A percentile compares a stretch with the other conserved stretches of the same genome.
These are phyloP conservation scores for Akebia trifoliata DNA, from an alignment of 164 flowering plant genomes.

Conservation along the genomic window DNA sequence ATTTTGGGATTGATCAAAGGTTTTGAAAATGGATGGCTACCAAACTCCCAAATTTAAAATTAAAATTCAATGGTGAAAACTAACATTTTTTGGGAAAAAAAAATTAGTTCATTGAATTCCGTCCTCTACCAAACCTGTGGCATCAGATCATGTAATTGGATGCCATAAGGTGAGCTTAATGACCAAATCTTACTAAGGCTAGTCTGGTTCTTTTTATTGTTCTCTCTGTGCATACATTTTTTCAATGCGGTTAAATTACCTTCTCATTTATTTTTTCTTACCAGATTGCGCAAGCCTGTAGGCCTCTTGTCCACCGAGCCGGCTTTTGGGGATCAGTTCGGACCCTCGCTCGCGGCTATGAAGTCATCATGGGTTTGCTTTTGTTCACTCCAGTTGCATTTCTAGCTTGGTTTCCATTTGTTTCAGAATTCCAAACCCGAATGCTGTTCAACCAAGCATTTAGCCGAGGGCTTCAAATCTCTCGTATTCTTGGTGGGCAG, in stretches of 20 bases:
- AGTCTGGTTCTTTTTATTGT: too few relatives aligned
- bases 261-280: neutral
- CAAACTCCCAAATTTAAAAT: too few relatives aligned
- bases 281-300: constrained; percentile 94
- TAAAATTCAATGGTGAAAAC: too few relatives aligned
- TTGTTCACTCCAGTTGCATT: constrained; percentile 93
- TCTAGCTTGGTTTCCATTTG: constrained; percentile 96
- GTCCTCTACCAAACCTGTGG: too few relatives aligned
- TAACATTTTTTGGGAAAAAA: too few relatives aligned
- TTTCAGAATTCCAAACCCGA: constrained; percentile 91
- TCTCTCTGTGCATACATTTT: neutral
- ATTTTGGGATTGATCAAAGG: too few relatives aligned
- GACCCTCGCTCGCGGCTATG: constrained; percentile 91
- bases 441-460: constrained; percentile 99
- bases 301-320: constrained; percentile 44
- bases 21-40: too few relatives aligned
- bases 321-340: constrained; percentile 85
- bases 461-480: constrained; percentile 96
- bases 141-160: too few relatives aligned
- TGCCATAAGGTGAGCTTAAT: too few relatives aligned
- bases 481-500: constrained; percentile 96
- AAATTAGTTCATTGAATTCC: too few relatives aligned
- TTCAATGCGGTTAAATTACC: neutral
- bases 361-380: constrained; percentile 83
- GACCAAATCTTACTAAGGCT: too few relatives aligned